phyloP scores from a whole-genome alignment of 768 basidiomycete genomes.

The Psilocybe cyanescens region DNA sequence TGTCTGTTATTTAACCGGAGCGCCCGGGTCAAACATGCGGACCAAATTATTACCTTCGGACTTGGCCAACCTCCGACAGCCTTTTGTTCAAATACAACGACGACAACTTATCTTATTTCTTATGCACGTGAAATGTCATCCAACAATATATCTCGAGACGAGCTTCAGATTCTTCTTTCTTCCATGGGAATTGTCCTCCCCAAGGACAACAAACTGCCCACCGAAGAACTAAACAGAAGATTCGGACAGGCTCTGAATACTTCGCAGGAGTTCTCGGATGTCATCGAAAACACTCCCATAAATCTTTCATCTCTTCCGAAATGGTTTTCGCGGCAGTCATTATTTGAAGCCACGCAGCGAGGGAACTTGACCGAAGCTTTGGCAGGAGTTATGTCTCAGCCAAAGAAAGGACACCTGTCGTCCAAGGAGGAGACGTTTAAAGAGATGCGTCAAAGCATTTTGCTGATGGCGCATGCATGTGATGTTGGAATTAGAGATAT shows the following conservation, averaged over 20 bases:
- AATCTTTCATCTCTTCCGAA: constrained; percentile 12
- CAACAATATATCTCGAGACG: constrained; percentile 25
- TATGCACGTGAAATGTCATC: neutral
- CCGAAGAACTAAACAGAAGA: constrained; percentile 26
- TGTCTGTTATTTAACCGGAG: no score
- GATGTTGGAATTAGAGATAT: constrained; percentile 23
- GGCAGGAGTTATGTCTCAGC: constrained; percentile 11
- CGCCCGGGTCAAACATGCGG: no score
- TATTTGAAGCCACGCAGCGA: constrained; percentile 24
- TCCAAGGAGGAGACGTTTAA: constrained; percentile 31
- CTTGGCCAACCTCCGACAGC: no score
- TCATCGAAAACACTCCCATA: constrained; percentile 19
- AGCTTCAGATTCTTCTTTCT: constrained; percentile 28
- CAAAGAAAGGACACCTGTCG: constrained; percentile 19
- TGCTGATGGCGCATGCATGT: constrained; percentile 24
- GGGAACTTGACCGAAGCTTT: constrained; percentile 27
- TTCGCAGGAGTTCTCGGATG: constrained; percentile 26
- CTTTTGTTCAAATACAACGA: no score
- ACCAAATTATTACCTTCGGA: no score
- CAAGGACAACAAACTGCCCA: constrained; percentile 30
- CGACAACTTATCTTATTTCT: no score
- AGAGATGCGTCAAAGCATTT: constrained; percentile 32
- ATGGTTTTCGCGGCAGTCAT: constrained; percentile 19
- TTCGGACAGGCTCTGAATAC: constrained; percentile 27
- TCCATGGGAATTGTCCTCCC: constrained; percentile 33